A percentile compares a stretch with the other conserved stretches of the same genome.
Evolutionary conservation across 805 yeast genomes (phyloP).

Genomic region (Saturnispora serradocipensis): DNA sequence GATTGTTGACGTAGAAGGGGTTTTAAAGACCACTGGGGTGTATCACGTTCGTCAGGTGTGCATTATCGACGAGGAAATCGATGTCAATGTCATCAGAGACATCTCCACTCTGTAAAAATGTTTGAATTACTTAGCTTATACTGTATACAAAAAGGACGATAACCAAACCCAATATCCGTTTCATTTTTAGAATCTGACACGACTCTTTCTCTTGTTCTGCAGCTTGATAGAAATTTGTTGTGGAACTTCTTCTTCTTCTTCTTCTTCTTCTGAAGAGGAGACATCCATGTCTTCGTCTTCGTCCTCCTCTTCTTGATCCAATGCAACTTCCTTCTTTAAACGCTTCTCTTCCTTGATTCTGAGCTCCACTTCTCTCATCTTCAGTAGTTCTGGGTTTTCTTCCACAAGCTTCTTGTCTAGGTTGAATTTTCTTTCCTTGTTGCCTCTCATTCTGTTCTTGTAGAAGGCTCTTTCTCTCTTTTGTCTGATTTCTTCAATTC

Average conservation of each 20-base stretch:
- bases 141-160: neutral
- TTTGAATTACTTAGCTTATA: neutral
- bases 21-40: neutral
- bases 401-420: constrained; percentile 85
- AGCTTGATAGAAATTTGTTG: constrained; percentile 49
- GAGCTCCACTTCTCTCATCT: constrained; percentile 88
- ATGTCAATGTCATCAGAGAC: neutral
- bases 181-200: constrained; percentile 34
- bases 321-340: constrained; percentile 37
- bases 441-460: constrained; percentile 98
- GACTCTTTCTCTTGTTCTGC: constrained; percentile 40
- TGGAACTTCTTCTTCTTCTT: constrained; percentile 35
- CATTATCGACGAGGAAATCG: neutral
- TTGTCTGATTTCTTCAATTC: constrained; percentile 92
- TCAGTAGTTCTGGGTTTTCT: constrained; percentile 78
- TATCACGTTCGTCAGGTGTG: neutral
- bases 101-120: neutral
- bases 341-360: constrained; percentile 65
- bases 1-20: constrained; percentile 5
- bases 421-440: constrained; percentile 76
- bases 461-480: constrained; percentile 97
- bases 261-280: constrained; percentile 27
- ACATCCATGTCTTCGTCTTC: constrained; percentile 39
- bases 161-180: constrained; percentile 1
- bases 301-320: constrained; percentile 37